A percentile compares a stretch with the other conserved stretches of the same genome.
phyloP scores from a whole-genome alignment of 192 early-diverging fungal species.

The Globomyces pollinis-pini region DNA sequence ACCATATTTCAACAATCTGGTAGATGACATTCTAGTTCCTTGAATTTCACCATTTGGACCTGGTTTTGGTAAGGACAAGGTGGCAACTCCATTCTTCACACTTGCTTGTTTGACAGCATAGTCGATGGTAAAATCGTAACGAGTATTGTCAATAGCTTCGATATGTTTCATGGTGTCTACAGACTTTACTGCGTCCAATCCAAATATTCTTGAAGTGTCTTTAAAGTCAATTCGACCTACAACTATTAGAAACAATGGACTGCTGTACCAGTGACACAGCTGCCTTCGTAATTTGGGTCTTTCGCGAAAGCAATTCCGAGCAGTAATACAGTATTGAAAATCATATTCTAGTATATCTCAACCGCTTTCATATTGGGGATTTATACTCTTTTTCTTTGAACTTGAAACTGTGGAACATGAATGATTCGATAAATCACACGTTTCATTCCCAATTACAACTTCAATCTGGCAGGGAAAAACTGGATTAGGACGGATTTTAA shows the following conservation, averaged over 20 bases:
- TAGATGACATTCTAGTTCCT: conserved; percentile 11
- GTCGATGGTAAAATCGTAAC: conserved; percentile 10
- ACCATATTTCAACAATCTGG: conserved; percentile 5
- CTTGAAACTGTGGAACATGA: no score
- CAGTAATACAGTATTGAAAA: no score
- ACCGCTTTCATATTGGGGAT: no score
- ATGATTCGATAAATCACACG: no score
- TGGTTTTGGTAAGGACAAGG: background rate
- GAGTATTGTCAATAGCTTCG: background rate
- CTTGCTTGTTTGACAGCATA: background rate
- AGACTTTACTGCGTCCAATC: background rate
- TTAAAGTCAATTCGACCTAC: conserved; percentile 1
- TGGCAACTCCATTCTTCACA: background rate
- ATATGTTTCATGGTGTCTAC: conserved; percentile 2
- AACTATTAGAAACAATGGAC: no score
- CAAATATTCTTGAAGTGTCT: conserved; percentile 1
- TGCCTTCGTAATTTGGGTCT: background rate
- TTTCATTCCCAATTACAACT: no score
- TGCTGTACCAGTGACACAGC: background rate
- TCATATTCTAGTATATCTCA: no score
- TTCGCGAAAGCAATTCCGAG: background rate
- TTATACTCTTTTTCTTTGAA: no score
- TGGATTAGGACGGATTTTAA: no score
- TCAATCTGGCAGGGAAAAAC: no score
- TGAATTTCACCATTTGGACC: background rate